A percentile compares a stretch with the other conserved stretches of the same genome.
These are phyloP conservation scores for Echria macrotheca DNA, from an alignment of 495 filamentous ascomycete species.

Conservation along the genomic window DNA sequence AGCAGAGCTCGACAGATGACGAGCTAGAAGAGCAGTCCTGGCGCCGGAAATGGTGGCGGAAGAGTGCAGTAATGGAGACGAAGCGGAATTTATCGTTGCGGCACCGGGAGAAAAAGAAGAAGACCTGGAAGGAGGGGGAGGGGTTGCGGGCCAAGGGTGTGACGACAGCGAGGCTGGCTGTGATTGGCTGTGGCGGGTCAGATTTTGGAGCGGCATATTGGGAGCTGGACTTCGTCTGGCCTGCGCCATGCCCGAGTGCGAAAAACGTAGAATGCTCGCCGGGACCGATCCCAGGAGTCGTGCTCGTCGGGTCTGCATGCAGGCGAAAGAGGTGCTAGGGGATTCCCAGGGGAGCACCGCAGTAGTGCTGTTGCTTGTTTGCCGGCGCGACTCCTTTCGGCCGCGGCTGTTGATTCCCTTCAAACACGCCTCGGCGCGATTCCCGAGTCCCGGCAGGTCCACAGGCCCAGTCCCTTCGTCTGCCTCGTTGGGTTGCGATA, in stretches of 20 bases:
- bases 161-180: constrained; percentile 26
- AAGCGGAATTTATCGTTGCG: constrained; percentile 30
- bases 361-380: background rate
- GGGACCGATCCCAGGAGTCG: constrained; percentile 4
- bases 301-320: constrained; percentile 19
- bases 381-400: background rate
- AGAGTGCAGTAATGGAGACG: constrained; percentile 18
- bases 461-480: no score
- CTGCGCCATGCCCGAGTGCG: no score
- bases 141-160: constrained; percentile 25
- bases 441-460: no score
- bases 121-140: constrained; percentile 34
- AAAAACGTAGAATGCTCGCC: no score
- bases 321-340: constrained; percentile 3
- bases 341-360: no score
- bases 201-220: constrained; percentile 17
- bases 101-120: constrained; percentile 20
- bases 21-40: constrained; percentile 51
- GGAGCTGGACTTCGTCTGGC: constrained; percentile 2
- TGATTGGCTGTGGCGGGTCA: constrained; percentile 29
- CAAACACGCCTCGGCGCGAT: no score
- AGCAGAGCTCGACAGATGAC: constrained; percentile 45
- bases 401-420: background rate
- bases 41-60: constrained; percentile 35
- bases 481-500: no score